These are phyloP conservation scores for Eucalyptus pauciflora DNA, from an alignment of 345 rosid genomes.

Conservation along the genomic window DNA sequence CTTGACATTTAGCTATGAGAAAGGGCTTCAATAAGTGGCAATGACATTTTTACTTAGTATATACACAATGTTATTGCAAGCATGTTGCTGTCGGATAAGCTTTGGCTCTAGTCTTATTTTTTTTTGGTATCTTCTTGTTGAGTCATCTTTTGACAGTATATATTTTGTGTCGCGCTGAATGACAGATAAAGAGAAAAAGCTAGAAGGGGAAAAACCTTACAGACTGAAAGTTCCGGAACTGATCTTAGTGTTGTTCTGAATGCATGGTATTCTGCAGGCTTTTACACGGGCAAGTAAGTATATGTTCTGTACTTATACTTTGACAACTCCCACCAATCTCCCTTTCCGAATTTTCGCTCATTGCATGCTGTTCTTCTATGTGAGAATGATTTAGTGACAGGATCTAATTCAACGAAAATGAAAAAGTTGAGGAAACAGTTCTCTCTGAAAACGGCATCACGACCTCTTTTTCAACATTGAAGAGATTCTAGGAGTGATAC, in stretches of 20 bases:
- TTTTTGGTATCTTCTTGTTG: not conserved
- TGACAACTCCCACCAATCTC: not conserved
- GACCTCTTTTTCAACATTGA: not conserved
- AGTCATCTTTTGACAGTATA: not conserved
- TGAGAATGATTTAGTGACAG: not conserved
- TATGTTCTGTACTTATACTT: not conserved
- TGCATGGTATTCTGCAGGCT: slow-evolving; percentile 62
- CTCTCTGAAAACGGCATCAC: not conserved
- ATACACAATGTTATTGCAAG: not conserved
- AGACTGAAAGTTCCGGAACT: slow-evolving; percentile 15
- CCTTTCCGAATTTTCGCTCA: not conserved
- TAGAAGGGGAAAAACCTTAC: slow-evolving; percentile 11
- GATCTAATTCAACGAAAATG: not conserved
- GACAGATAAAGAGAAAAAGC: slow-evolving; percentile 10
- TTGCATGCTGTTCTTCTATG: not conserved
- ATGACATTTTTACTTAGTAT: not conserved
- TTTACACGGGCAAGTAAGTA: slow-evolving; percentile 56
- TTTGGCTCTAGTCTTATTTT: not conserved
- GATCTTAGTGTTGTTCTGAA: slow-evolving; percentile 40
- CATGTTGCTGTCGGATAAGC: not conserved
- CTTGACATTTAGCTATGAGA: not conserved
- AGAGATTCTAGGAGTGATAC: not conserved
- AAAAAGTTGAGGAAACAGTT: not conserved
- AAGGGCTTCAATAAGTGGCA: not conserved
- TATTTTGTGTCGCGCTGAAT: not conserved